Conservation (phyloP, 2,329 filamentous ascomycete genomes). For the Sarocladiaceae sp. region DNA sequence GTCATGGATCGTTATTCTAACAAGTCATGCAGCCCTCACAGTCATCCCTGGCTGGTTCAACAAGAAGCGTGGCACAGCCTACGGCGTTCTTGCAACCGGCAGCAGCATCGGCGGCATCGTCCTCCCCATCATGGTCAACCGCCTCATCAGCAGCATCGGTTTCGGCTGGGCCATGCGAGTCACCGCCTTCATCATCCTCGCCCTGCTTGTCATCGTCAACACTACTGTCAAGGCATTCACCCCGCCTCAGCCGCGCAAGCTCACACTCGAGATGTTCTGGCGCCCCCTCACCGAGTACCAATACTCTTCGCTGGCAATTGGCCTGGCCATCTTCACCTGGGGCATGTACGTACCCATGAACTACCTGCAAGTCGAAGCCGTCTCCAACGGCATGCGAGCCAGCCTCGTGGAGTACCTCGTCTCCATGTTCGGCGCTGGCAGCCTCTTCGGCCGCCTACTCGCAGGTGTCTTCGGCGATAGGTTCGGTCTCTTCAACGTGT, state of each 20-base stretch:
- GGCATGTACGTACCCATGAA: constrained; percentile 31
- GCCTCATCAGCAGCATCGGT: constrained; percentile 22
- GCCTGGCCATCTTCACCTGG: constrained; percentile 29
- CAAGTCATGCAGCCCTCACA: constrained; percentile 20
- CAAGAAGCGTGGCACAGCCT: constrained; percentile 44
- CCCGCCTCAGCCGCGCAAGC: constrained; percentile 1
- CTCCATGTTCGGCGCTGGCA: constrained; percentile 32
- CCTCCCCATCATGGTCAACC: constrained; percentile 27
- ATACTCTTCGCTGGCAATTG: constrained; percentile 23
- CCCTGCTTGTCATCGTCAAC: constrained; percentile 24
- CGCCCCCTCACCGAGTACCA: constrained; percentile 22
- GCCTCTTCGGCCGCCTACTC: constrained; percentile 35
- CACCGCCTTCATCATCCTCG: constrained; percentile 30
- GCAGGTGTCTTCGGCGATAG: constrained; percentile 32
- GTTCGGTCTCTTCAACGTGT: constrained; percentile 28
- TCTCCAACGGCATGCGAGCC: constrained; percentile 20
- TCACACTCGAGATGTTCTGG: constrained; percentile 16
- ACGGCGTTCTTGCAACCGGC: constrained; percentile 52
- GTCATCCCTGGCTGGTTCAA: constrained; percentile 28
- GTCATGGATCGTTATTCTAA: not conserved
- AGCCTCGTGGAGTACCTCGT: constrained; percentile 27
- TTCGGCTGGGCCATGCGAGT: constrained; percentile 35
- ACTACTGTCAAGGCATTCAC: constrained; percentile 20
- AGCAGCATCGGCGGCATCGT: constrained; percentile 48
- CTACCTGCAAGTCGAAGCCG: constrained; percentile 26